phyloP scores from a whole-genome alignment of 2,329 filamentous ascomycete species.

The Bipolaris victoriae region DNA sequence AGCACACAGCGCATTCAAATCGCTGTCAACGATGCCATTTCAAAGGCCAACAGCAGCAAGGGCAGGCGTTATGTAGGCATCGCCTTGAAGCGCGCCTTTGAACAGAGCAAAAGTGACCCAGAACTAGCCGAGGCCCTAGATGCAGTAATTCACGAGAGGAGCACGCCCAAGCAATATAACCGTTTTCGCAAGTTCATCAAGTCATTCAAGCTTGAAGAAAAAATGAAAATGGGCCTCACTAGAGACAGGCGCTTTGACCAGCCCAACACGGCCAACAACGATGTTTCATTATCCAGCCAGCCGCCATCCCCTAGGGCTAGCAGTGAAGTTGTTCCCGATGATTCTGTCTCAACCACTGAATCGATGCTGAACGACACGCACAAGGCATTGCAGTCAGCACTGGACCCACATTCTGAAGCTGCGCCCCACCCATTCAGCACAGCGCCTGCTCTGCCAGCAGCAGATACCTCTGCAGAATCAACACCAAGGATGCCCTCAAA shows the following conservation, averaged over 20 bases:
- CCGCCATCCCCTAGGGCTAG: conserved; percentile 33
- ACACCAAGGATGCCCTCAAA: conserved; percentile 38
- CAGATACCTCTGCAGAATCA: conserved; percentile 33
- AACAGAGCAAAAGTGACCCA: conserved; percentile 48
- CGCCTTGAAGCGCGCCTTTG: conserved; percentile 53
- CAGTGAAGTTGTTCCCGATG: conserved; percentile 34
- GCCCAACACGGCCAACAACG: conserved; percentile 44
- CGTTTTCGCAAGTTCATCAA: conserved; percentile 54
- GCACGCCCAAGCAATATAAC: conserved; percentile 48
- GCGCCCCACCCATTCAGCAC: conserved; percentile 37
- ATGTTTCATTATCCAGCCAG: conserved; percentile 21
- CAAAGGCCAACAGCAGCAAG: conserved; percentile 48
- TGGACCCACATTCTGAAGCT: conserved; percentile 16
- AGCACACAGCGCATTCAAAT: conserved; percentile 39
- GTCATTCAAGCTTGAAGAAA: conserved; percentile 46
- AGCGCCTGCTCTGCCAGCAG: conserved; percentile 36
- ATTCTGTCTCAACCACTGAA: conserved; percentile 26
- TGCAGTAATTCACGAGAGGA: conserved; percentile 51
- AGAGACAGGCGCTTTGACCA: conserved; percentile 24
- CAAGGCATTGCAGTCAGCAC: conserved; percentile 22
- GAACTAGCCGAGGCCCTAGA: conserved; percentile 51
- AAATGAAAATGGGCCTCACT: conserved; percentile 29
- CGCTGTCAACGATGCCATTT: conserved; percentile 52
- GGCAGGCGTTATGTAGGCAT: conserved; percentile 29
- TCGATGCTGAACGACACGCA: conserved; percentile 29